A percentile compares a stretch with the other conserved stretches of the same genome.
phyloP scores from a whole-genome alignment of 176 grass and related monocot species.

The Eragrostis curvula region DNA sequence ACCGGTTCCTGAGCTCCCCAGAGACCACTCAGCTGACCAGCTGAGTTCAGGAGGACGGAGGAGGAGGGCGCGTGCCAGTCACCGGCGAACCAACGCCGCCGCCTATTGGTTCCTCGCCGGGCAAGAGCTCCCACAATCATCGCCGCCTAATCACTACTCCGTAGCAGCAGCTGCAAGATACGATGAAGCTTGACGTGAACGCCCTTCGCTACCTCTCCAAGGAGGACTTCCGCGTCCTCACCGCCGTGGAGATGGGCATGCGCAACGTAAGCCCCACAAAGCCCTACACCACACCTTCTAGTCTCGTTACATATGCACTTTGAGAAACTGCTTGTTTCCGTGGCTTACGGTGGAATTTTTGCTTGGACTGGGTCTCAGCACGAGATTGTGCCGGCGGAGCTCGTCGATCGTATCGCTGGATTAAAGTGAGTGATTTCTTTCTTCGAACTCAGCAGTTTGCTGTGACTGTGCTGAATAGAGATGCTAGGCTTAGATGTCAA shows the following conservation, averaged over 20 bases:
- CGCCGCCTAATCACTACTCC: neutral
- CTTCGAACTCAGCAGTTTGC: neutral
- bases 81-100: neutral
- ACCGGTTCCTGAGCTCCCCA: neutral
- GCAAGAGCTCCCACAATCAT: neutral
- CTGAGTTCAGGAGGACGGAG: neutral
- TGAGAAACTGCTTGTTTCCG: neutral
- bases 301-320: neutral
- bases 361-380: conserved; percentile 54
- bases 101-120: neutral
- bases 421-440: conserved; percentile 56
- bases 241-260: conserved; percentile 95
- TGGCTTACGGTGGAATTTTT: neutral
- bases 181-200: conserved; percentile 94
- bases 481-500: neutral
- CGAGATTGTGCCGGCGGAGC: conserved; percentile 83
- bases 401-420: conserved; percentile 86
- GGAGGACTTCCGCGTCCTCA: conserved; percentile 94
- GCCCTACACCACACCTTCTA: neutral
- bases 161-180: neutral
- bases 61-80: neutral
- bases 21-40: neutral
- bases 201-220: conserved; percentile 80
- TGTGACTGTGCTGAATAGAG: neutral
- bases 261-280: conserved; percentile 63